Evolutionary conservation across 2,329 filamentous ascomycete genomes (phyloP), one percentile per base, ranked within the genome.

Genomic region (Teratosphaeria epicoccoides): DNA sequence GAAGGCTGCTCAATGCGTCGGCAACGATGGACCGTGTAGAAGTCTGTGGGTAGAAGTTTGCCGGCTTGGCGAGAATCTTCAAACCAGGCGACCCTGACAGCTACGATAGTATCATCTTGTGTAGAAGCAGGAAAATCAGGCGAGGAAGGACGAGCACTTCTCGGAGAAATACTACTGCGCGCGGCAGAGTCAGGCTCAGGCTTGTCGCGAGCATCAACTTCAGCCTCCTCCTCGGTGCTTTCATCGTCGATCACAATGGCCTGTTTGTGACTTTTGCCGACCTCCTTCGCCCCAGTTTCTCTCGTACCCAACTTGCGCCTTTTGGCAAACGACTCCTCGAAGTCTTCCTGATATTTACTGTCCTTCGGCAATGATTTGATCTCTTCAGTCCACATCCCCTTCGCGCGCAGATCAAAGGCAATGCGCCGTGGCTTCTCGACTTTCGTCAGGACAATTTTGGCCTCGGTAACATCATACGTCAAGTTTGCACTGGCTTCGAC

Each of bases 381-480:
- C 52, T 82, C 79, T 50, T 79, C 73, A 0, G 82, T 81, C 40
- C 69, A 66, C 2, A 95, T 59, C 12, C 81, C 83, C 45, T 80
- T 77, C 6, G 80, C 77, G 49, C 87, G 77, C 55, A 97, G 72
- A 68, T 97, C 91, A 60, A 94, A 83, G 46, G 79, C 75, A 0
- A 88, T 88, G 17, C 91, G 78, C 60, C 81, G 78, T 57, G 80
- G 83, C 51, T 80, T 83, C 0, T 76, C 75, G 28, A 95, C 76
- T 58, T 83, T 87, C 1, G 86, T 88, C 25, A 97, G 66, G 1
- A 95, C 74, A 2, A 96, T 68, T 4, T 79, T 75, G 0, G 88
- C 88, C 66, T 91, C 85, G 12, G 75, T 73, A 49, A 85, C 73
- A 65, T 91, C 80, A 53, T 84, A 83, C 0, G 87, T 90, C 49